A percentile compares a stretch with the other conserved stretches of the same genome.
phyloP scores from a whole-genome alignment of 2,329 filamentous ascomycete genomes.

The Pseudogymnoascus sp. region DNA sequence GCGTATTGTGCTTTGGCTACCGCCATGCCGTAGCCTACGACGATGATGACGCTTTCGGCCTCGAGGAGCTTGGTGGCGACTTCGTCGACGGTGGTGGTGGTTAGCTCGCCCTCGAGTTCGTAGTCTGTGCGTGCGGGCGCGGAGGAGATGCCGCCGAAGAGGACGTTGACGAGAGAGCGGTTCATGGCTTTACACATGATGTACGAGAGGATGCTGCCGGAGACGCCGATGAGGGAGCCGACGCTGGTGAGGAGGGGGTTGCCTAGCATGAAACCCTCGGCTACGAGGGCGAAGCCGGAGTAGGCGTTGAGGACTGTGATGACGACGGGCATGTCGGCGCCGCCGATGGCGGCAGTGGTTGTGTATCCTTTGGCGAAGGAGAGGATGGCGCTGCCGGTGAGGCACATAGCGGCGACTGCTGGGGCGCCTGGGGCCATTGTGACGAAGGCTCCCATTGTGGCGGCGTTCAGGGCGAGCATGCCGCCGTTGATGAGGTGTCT shows the following conservation, averaged over 20 bases:
- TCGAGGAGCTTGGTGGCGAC: conserved; percentile 67
- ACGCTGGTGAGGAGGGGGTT: conserved; percentile 79
- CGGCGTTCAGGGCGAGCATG: conserved; percentile 66
- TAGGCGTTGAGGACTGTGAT: conserved; percentile 89
- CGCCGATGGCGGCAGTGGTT: conserved; percentile 80
- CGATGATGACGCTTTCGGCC: conserved; percentile 79
- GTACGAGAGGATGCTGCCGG: conserved; percentile 81
- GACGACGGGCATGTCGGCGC: conserved; percentile 90
- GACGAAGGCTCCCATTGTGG: conserved; percentile 77
- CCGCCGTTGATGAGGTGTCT: conserved; percentile 68
- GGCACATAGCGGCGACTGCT: conserved; percentile 66
- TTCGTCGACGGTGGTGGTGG: conserved; percentile 71
- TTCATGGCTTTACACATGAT: conserved; percentile 91
- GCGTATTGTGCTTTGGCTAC: conserved; percentile 91
- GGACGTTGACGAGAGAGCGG: conserved; percentile 75
- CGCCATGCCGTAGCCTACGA: conserved; percentile 86
- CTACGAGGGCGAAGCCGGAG: conserved; percentile 81
- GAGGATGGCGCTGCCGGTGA: conserved; percentile 67
- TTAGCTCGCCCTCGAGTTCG: conserved; percentile 73
- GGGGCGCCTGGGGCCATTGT: conserved; percentile 75
- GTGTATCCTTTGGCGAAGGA: conserved; percentile 84
- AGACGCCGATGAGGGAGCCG: conserved; percentile 79
- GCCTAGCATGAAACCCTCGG: conserved; percentile 86
- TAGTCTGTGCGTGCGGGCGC: conserved; percentile 54
- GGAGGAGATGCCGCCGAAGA: conserved; percentile 74